Evolutionary conservation across 164 flowering plant species (phyloP).

Genomic region (Warburgia ugandensis): DNA sequence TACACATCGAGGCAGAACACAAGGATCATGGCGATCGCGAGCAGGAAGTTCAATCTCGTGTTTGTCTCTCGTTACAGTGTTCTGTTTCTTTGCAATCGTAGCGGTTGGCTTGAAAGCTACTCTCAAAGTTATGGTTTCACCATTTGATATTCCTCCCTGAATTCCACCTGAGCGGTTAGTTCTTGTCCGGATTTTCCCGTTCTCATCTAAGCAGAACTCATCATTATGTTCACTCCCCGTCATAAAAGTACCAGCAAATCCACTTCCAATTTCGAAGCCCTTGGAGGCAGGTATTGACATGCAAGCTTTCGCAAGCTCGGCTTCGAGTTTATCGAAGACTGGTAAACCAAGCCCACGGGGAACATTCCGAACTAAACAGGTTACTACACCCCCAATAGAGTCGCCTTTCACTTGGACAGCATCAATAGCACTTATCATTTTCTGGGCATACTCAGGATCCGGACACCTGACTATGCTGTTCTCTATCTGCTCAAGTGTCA

Average conservation of each 20-base stretch:
- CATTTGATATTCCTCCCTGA: constrained; percentile 98
- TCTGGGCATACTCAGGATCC: constrained; percentile 87
- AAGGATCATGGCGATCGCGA: constrained; percentile 92
- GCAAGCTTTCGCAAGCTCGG: constrained; percentile 79
- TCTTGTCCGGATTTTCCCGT: constrained; percentile 76
- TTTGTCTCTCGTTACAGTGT: constrained; percentile 72
- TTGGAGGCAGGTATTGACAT: constrained; percentile 93
- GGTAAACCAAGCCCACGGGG: constrained; percentile 97
- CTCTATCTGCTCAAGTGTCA: constrained; percentile 85
- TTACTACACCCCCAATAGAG: constrained; percentile 94
- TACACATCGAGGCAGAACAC: constrained; percentile 91
- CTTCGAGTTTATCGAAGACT: constrained; percentile 97
- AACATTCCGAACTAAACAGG: constrained; percentile 82
- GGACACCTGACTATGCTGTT: constrained; percentile 94
- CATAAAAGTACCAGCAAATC: constrained; percentile 84
- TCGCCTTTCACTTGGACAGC: constrained; percentile 76
- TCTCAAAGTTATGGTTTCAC: constrained; percentile 88
- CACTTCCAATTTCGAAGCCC: constrained; percentile 96
- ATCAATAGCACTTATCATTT: constrained; percentile 96
- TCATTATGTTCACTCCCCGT: constrained; percentile 98
- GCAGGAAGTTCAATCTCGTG: constrained; percentile 70
- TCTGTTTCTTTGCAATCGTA: constrained; percentile 64
- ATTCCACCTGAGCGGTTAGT: constrained; percentile 98
- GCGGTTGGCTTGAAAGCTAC: constrained; percentile 96
- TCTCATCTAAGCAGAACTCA: constrained; percentile 66